A percentile compares a stretch with the other conserved stretches of the same genome.
Evolutionary conservation across 2,329 filamentous ascomycete species (phyloP).

Genomic region (Sclerotinia spermophila): DNA sequence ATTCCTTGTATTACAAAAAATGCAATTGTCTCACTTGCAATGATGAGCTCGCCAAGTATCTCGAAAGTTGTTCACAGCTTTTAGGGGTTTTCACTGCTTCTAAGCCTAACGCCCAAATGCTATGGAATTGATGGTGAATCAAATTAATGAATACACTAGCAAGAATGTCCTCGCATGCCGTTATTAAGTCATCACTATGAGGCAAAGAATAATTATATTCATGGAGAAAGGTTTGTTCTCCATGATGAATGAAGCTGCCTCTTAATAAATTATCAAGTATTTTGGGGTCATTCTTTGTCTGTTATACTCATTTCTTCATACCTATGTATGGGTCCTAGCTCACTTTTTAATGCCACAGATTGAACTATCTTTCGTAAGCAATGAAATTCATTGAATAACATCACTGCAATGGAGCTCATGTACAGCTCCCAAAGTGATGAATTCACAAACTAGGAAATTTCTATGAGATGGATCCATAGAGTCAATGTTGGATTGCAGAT

Average conservation of each 20-base stretch:
- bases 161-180: neutral
- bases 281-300: fast-evolving
- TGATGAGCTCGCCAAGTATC: neutral
- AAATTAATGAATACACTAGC: neutral
- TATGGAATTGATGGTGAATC: neutral
- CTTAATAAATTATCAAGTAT: neutral
- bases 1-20: neutral
- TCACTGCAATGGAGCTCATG: neutral
- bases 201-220: neutral
- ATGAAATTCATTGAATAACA: neutral
- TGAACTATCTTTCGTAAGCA: neutral
- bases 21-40: neutral
- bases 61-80: neutral
- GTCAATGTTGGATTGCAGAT: neutral
- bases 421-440: neutral
- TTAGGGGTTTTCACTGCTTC: neutral
- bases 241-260: neutral
- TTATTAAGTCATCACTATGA: neutral
- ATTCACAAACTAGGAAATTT: neutral
- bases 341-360: fast-evolving
- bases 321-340: neutral
- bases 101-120: neutral
- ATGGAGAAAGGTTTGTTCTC: neutral
- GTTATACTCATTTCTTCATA: neutral
- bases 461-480: neutral